phyloP scores from a whole-genome alignment of 164 flowering plant species.

The Amborella trichopoda region DNA sequence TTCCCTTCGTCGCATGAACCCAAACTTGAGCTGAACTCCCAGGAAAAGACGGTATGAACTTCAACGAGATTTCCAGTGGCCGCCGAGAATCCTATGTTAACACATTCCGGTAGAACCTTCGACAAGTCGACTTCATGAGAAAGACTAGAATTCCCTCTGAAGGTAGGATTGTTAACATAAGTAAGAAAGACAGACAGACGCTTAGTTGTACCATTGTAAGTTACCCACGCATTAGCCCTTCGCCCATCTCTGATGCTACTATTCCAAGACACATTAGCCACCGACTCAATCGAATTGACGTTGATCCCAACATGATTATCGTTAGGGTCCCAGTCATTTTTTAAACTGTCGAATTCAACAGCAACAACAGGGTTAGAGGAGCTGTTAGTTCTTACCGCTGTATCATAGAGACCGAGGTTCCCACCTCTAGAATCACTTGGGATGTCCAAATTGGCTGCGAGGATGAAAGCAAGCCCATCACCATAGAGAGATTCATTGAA shows the following conservation, averaged over 20 bases:
- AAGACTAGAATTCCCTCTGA: conserved; percentile 19
- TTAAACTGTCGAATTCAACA: conserved; percentile 23
- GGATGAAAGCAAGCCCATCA: conserved; percentile 25
- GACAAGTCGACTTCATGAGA: conserved; percentile 27
- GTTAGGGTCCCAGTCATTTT: conserved; percentile 18
- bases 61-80: not conserved
- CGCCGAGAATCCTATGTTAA: conserved; percentile 13
- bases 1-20: too few relatives aligned
- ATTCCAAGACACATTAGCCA: conserved; percentile 23
- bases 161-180: conserved; percentile 23
- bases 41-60: not conserved
- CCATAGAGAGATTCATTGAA: not conserved
- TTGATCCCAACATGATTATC: conserved; percentile 26
- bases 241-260: conserved; percentile 30
- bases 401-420: conserved; percentile 26
- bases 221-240: conserved; percentile 49
- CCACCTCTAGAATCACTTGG: conserved; percentile 28
- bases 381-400: not conserved
- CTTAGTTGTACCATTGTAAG: too few relatives aligned
- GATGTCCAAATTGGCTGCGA: conserved; percentile 15
- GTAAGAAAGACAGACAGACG: conserved; percentile 37
- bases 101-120: conserved; percentile 10
- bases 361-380: conserved; percentile 11
- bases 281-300: conserved; percentile 10
- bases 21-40: too few relatives aligned